Evolutionary conservation across 2,329 filamentous ascomycete species (phyloP), one percentile per base, ranked within the genome.

Genomic region (Ambrosiella cleistominuta): DNA sequence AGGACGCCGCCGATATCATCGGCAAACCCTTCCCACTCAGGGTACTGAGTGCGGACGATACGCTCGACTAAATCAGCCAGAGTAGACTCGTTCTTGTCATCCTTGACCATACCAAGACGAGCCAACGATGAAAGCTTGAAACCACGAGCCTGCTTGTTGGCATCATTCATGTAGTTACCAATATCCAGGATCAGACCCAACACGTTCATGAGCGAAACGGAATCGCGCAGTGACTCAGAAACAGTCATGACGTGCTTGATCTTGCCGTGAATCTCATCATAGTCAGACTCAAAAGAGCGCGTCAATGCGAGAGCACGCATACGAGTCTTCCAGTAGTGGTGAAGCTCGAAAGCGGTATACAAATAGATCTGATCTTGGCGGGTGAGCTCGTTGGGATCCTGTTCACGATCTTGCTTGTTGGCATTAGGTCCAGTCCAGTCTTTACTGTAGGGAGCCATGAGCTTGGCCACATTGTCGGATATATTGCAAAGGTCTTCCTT

Each of bases 141-240:
- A 62, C 93, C 93, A 60, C 85, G 87, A 3, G 93, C 93, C 72
- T 97, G 93, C 74, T 98, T 98, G 73, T 96, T 97, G 58, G 90
- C 85, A 68, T 97, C 93, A 75, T 98, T 98, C 93, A 98, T 98
- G 77, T 95, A 98, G 71, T 98, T 98, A 70, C 93, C 93, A 66
- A 98, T 95, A 69, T 96, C 91, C 65, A 98, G 75, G 70, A 98
- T 98, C 62, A 97, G 78, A 60, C 91, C 90, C 59, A 98, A 80
- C 52, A 98, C 89, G 63, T 95, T 96, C 84, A 97, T 95, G 65
- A 98, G 73, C 35, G 88, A 86, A 35, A 95, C 88, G 1, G 90
- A 96, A 67, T 95, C 89, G 53, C 91, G 81, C 57, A 98, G 74
- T 8, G 88, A 86, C 71, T 97, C 91, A 3, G 90, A 91, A 7